phyloP scores from a whole-genome alignment of 768 basidiomycete species.

The Tremella yokohamensis region DNA sequence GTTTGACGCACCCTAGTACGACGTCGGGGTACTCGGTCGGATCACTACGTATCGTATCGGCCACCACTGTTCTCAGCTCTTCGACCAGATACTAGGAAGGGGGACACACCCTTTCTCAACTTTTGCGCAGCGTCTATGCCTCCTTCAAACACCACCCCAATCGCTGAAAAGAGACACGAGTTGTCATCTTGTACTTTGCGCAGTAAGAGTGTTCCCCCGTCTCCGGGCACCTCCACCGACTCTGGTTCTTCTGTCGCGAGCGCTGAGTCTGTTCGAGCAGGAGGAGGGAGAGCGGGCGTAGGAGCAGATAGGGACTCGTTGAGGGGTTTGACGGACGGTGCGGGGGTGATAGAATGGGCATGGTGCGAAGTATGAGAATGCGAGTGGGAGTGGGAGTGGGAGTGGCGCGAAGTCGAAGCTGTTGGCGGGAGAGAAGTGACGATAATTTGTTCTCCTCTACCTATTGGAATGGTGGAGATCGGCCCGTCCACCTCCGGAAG shows the following conservation, averaged over 20 bases:
- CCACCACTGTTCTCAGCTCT: conserved; percentile 62
- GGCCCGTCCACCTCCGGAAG: conserved; percentile 58
- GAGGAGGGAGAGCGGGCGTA: conserved; percentile 5
- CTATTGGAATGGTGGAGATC: conserved; percentile 70
- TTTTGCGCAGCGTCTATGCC: conserved; percentile 65
- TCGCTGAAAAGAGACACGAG: conserved; percentile 84
- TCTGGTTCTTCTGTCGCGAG: neutral
- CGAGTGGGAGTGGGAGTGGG: neutral
- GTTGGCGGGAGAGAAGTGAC: conserved; percentile 54
- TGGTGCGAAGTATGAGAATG: conserved; percentile 3
- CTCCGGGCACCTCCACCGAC: conserved; percentile 30
- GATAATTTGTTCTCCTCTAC: conserved; percentile 79
- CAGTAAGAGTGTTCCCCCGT: conserved; percentile 33
- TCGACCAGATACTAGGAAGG: neutral
- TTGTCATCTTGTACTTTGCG: conserved; percentile 96
- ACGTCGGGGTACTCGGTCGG: conserved; percentile 73
- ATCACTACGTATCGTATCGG: conserved; percentile 70
- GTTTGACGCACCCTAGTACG: conserved; percentile 87
- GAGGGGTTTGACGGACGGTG: conserved; percentile 6
- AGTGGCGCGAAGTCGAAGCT: too few relatives aligned
- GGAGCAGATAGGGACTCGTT: conserved; percentile 23
- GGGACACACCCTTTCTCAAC: conserved; percentile 65
- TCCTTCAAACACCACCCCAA: conserved; percentile 81
- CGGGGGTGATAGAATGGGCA: conserved; percentile 16
- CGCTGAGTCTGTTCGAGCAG: too few relatives aligned